Evolutionary conservation across 768 basidiomycete species (phyloP), one percentile per base, ranked within the genome.

Genomic region (Asterophora lycoperdoides): DNA sequence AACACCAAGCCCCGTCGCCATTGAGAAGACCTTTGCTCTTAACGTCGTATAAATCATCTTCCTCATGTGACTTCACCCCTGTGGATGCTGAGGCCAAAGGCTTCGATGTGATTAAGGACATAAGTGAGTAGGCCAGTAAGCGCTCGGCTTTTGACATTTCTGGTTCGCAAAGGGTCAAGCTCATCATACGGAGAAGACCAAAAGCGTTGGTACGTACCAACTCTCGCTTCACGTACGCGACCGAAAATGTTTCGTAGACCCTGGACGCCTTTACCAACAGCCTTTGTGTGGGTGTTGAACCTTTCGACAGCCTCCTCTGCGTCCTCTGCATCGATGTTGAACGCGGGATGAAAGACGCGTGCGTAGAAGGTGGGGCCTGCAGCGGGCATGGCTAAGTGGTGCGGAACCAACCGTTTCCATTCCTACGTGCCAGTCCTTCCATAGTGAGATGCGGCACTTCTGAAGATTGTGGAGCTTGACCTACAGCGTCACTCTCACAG

Each of bases 91-190:
- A 73, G 4, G 76, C 74, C 8, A 81, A 64, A 1, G 80, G 78
- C 53, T 81, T 84, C 11, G 84, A 77, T 0, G 86, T 89, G 49
- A 92, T 83, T 45, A 92, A 68, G 0, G 86, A 86, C 5, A 89
- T 64, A 1, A 92, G 66, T 0, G 86, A 80, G 57, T 85, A 88
- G 0, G 86, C 86, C 8, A 92, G 69, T 2, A 85, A 60, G 7
- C 87, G 77, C 56, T 89, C 87, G 0, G 84, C 80, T 60, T 83
- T 84, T 20, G 85, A 85, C 80, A 88, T 88, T 57, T 88, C 89
- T 89, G 51, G n/a, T 28, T 26, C 14, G 26, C 1, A 29, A 7
- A 28, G 8, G 30, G 17, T 52, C n/a, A 38, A 32, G 15, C 28
- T 42, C 15, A 28, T 15, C 42, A 6, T 8, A 10, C 41, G 23